Conservation (phyloP, 352 stramenopile species). For the Phytophthora cryptogea region DNA sequence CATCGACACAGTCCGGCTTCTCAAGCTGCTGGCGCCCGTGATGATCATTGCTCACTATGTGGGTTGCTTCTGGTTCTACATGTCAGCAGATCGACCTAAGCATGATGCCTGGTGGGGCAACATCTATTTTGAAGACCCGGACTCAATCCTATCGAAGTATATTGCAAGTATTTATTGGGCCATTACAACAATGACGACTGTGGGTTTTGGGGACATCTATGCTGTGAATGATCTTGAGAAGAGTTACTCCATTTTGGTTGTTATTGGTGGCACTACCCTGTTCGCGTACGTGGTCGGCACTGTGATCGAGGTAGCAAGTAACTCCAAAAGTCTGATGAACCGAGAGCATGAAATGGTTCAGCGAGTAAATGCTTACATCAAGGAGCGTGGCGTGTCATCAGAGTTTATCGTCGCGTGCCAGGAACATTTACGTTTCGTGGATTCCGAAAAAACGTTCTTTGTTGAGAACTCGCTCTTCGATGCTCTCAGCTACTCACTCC, state of each 20-base stretch:
- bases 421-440: slow-evolving; percentile 75
- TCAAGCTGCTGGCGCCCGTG: slow-evolving; percentile 72
- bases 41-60: slow-evolving; percentile 84
- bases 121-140: slow-evolving; percentile 59
- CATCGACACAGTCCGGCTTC: slow-evolving; percentile 68
- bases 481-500: slow-evolving; percentile 65
- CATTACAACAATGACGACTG: slow-evolving; percentile 84
- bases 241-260: slow-evolving; percentile 80
- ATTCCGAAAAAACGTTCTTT: slow-evolving; percentile 75
- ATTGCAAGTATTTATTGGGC: slow-evolving; percentile 88
- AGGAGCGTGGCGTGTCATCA: slow-evolving; percentile 70
- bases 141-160: slow-evolving; percentile 68
- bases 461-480: slow-evolving; percentile 63
- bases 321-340: slow-evolving; percentile 80
- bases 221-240: slow-evolving; percentile 77
- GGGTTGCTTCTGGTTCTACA: slow-evolving; percentile 84
- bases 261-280: slow-evolving; percentile 80
- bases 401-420: slow-evolving; percentile 76
- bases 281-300: slow-evolving; percentile 85
- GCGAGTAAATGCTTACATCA: slow-evolving; percentile 78
- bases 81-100: slow-evolving; percentile 51
- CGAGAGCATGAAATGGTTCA: slow-evolving; percentile 75
- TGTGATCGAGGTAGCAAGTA: slow-evolving; percentile 81
- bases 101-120: slow-evolving; percentile 59
- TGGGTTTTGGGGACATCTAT: slow-evolving; percentile 87